phyloP scores from a whole-genome alignment of 257 asterid genomes.

The Solanum paucissectum region DNA sequence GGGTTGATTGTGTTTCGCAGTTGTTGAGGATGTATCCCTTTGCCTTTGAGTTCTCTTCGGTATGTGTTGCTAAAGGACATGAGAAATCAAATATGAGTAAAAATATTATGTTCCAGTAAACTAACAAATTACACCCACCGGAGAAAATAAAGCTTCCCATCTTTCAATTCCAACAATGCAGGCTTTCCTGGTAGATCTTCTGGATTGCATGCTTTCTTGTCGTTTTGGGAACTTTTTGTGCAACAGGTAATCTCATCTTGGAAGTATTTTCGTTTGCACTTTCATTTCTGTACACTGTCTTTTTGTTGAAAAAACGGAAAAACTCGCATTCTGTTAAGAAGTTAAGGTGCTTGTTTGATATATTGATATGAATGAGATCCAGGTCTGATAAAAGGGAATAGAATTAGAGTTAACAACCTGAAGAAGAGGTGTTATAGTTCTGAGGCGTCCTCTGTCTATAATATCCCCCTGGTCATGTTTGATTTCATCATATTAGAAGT shows the following conservation, averaged over 20 bases:
- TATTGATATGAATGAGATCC: neutral
- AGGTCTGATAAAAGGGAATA: neutral
- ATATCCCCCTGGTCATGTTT: neutral
- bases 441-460: neutral
- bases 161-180: constrained; percentile 21
- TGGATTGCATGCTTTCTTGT: constrained; percentile 76
- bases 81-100: neutral
- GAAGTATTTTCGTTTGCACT: neutral
- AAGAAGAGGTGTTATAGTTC: neutral
- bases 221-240: constrained; percentile 96
- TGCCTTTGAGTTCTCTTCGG: constrained; percentile 96
- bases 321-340: neutral
- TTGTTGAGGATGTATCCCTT: constrained; percentile 82
- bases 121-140: neutral
- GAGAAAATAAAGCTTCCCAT: constrained; percentile 5
- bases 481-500: neutral
- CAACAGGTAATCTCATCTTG: constrained; percentile 56
- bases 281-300: neutral
- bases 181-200: constrained; percentile 84
- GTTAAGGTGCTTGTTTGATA: neutral
- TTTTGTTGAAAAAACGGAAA: neutral
- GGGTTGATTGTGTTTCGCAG: constrained; percentile 93
- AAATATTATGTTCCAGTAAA: neutral
- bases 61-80: constrained; percentile 27
- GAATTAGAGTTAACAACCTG: neutral